A percentile compares a stretch with the other conserved stretches of the same genome.
Conservation (phyloP, 768 basidiomycete genomes). For the Tremella yokohamensis region DNA sequence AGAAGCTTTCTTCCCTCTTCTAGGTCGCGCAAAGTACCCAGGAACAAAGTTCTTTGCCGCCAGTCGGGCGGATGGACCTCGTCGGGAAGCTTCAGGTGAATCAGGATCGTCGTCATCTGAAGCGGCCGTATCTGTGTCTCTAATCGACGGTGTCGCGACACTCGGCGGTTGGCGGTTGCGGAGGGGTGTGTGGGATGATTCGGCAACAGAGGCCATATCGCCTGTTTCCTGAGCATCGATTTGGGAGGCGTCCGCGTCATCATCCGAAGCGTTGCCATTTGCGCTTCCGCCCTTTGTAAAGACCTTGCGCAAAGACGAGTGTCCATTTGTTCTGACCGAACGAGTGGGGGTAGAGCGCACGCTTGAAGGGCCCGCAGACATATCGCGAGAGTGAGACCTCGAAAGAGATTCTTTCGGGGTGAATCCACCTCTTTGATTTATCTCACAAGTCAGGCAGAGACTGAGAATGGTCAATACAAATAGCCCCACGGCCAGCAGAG, state of each 20-base stretch:
- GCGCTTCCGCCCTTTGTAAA: background rate
- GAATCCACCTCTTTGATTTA: conserved; percentile 30
- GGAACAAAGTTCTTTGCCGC: background rate
- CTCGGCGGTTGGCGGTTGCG: no score
- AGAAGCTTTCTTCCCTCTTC: background rate
- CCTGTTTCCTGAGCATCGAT: background rate
- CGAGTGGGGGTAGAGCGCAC: conserved; percentile 3
- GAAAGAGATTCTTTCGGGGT: conserved; percentile 16
- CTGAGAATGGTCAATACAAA: conserved; percentile 12
- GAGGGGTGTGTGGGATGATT: no score
- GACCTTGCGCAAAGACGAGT: conserved; percentile 8
- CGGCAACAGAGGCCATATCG: no score
- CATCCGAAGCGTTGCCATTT: conserved; percentile 7
- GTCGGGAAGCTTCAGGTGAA: conserved; percentile 7
- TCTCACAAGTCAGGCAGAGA: conserved; percentile 45
- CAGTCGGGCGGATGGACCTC: background rate
- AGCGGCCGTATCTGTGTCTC: no score
- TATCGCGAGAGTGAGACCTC: conserved; percentile 11
- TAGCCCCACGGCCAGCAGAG: background rate
- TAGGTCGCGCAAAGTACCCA: conserved; percentile 5
- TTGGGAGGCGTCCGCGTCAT: background rate
- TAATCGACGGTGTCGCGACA: no score
- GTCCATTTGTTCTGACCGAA: background rate
- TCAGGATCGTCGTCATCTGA: background rate
- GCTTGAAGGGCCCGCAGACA: background rate